Percentiles rank a stretch among this genome's conserved stretches.
These are phyloP conservation scores for Marasmius tenuissimus DNA, from an alignment of 1,284 basidiomycete genomes.

Conservation along the genomic window DNA sequence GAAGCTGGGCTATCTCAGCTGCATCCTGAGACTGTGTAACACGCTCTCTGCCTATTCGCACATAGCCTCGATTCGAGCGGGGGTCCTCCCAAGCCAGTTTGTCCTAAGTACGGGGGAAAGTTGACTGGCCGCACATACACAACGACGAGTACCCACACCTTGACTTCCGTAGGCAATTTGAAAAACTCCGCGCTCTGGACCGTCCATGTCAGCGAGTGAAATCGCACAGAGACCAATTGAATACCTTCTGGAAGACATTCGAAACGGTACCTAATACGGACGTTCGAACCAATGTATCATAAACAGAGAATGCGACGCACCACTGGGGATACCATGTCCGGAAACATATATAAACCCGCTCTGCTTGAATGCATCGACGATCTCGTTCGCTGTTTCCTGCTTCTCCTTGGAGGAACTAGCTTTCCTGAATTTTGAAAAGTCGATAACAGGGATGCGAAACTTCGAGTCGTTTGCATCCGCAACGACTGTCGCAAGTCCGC, in stretches of 20 bases:
- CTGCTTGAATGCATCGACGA: conserved; percentile 77
- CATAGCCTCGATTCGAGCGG: conserved; percentile 81
- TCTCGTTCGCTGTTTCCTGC: conserved; percentile 61
- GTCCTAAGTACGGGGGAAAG: conserved; percentile 32
- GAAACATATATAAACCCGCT: conserved; percentile 76
- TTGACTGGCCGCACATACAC: background rate
- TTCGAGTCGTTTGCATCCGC: conserved; percentile 22
- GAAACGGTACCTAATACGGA: conserved; percentile 40
- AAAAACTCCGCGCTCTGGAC: conserved; percentile 76
- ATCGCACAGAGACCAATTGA: conserved; percentile 1
- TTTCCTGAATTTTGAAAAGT: conserved; percentile 68
- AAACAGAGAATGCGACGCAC: conserved; percentile 21
- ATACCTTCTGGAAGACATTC: conserved; percentile 63
- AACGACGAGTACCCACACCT: conserved; percentile 38
- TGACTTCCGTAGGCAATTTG: conserved; percentile 57
- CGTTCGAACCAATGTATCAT: background rate
- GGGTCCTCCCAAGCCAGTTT: conserved; percentile 79
- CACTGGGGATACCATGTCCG: conserved; percentile 62
- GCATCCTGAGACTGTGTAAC: conserved; percentile 74
- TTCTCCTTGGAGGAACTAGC: conserved; percentile 54
- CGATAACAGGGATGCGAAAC: conserved; percentile 71
- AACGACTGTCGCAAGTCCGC: conserved; percentile 27
- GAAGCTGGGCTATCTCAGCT: conserved; percentile 72
- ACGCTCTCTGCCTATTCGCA: conserved; percentile 76
- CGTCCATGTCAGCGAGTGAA: conserved; percentile 2